Evolutionary conservation across 352 stramenopile genomes (phyloP).

Genomic region (Phytophthora meadii): DNA sequence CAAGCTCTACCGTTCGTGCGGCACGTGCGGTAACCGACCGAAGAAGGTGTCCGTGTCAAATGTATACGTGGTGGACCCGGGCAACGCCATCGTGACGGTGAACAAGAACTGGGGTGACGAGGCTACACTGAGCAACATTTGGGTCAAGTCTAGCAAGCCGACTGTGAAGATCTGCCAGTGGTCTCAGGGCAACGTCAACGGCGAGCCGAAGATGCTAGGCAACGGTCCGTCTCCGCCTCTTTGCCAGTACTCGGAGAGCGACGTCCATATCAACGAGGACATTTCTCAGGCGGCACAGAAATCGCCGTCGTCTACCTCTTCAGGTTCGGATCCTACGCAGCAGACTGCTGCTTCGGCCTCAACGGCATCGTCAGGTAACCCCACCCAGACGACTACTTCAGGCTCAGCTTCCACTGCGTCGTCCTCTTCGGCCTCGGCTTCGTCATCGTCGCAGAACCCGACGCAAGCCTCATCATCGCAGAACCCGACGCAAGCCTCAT

Average conservation of each 20-base stretch:
- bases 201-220: conserved; percentile 35
- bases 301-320: conserved; percentile 3
- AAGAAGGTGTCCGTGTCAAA: conserved; percentile 38
- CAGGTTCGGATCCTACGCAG: conserved; percentile 9
- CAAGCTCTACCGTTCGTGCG: conserved; percentile 30
- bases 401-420: background rate
- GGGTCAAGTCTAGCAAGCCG: conserved; percentile 26
- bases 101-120: conserved; percentile 30
- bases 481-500: background rate
- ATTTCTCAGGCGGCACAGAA: conserved; percentile 2
- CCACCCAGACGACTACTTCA: background rate
- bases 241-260: conserved; percentile 26
- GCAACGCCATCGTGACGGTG: conserved; percentile 37
- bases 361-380: conserved; percentile 1
- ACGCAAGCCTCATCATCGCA: background rate
- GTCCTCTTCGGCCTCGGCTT: conserved; percentile 3
- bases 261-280: background rate
- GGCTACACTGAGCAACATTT: background rate
- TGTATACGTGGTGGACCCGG: conserved; percentile 38
- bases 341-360: conserved; percentile 12
- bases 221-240: conserved; percentile 24
- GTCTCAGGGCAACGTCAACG: conserved; percentile 25
- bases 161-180: conserved; percentile 31
- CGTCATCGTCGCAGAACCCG: conserved; percentile 1
- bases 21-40: conserved; percentile 32